Conservation (phyloP, 495 filamentous ascomycete species). For the Xylaria venustula region DNA sequence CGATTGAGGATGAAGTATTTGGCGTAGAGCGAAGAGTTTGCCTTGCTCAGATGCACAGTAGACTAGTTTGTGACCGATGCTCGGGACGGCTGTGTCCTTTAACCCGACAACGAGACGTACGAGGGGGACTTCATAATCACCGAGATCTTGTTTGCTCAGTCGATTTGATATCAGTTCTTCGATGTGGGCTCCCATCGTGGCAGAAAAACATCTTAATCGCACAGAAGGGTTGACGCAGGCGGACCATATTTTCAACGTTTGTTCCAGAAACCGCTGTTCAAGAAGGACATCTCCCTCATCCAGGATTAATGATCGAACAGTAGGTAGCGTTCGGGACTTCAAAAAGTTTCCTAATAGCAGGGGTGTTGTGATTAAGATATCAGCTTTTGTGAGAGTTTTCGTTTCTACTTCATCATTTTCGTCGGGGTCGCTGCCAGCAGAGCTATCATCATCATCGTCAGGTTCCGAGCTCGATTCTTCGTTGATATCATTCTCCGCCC, state of each 20-base stretch:
- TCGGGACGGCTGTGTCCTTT: slow-evolving; percentile 92
- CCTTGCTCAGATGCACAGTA: slow-evolving; percentile 92
- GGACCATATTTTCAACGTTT: slow-evolving; percentile 85
- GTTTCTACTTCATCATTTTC: slow-evolving; percentile 34
- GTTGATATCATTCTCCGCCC: slow-evolving; percentile 28
- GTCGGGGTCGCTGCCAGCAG: slow-evolving; percentile 39
- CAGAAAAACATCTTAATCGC: slow-evolving; percentile 83
- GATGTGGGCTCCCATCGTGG: slow-evolving; percentile 92
- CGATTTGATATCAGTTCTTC: slow-evolving; percentile 65
- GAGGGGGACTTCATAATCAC: slow-evolving; percentile 47
- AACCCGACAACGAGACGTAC: slow-evolving; percentile 88
- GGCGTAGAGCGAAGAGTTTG: slow-evolving; percentile 87
- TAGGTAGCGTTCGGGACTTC: slow-evolving; percentile 55
- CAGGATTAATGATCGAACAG: slow-evolving; percentile 70
- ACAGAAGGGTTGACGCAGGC: slow-evolving; percentile 66
- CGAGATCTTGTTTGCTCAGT: slow-evolving; percentile 56
- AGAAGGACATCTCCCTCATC: slow-evolving; percentile 96
- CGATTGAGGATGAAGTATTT: slow-evolving; percentile 80
- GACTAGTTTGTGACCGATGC: slow-evolving; percentile 80
- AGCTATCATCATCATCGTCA: slow-evolving; percentile 40
- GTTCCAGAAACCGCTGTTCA: slow-evolving; percentile 84
- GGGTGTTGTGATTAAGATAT: slow-evolving; percentile 89
- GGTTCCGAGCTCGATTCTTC: slow-evolving; percentile 32
- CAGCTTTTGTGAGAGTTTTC: slow-evolving; percentile 59
- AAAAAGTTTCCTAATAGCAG: slow-evolving; percentile 73